Percentiles rank a stretch among this genome's conserved stretches.
Conservation (phyloP, 1,284 basidiomycete species). For the Trichosporon ovoides region DNA sequence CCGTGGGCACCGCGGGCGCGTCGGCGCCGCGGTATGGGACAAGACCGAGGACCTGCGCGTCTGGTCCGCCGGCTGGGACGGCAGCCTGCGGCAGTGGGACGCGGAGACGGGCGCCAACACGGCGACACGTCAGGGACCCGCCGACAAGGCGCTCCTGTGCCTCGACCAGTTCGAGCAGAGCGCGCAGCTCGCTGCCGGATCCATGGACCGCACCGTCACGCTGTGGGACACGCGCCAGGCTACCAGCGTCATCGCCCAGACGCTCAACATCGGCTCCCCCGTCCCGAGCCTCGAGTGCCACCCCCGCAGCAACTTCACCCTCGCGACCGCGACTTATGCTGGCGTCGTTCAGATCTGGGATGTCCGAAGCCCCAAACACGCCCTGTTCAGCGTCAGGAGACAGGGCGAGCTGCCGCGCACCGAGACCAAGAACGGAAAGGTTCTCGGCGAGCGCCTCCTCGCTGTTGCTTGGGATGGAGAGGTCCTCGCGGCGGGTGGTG, state of each 20-base stretch:
- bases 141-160: conserved; percentile 50
- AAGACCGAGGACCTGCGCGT: conserved; percentile 30
- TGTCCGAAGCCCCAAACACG: conserved; percentile 59
- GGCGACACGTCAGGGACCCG: conserved; percentile 45
- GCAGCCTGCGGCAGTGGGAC: conserved; percentile 52
- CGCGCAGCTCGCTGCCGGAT: conserved; percentile 51
- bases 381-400: conserved; percentile 52
- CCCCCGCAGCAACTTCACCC: conserved; percentile 60
- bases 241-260: conserved; percentile 51
- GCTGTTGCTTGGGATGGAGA: conserved; percentile 71
- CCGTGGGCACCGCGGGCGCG: conserved; percentile 44
- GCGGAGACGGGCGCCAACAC: conserved; percentile 46
- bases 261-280: conserved; percentile 59
- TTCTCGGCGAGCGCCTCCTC: conserved; percentile 53
- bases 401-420: conserved; percentile 22
- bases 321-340: conserved; percentile 76
- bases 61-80: conserved; percentile 51
- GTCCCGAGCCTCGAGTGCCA: conserved; percentile 65
- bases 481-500: conserved; percentile 70
- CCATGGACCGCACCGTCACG: conserved; percentile 52
- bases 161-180: conserved; percentile 48
- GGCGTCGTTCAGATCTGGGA: conserved; percentile 83
- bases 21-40: conserved; percentile 45
- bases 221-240: conserved; percentile 52
- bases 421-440: conserved; percentile 53